A percentile compares a stretch with the other conserved stretches of the same genome.
Conservation (phyloP, 495 filamentous ascomycete species). For the Elaphomyces granulatus region DNA sequence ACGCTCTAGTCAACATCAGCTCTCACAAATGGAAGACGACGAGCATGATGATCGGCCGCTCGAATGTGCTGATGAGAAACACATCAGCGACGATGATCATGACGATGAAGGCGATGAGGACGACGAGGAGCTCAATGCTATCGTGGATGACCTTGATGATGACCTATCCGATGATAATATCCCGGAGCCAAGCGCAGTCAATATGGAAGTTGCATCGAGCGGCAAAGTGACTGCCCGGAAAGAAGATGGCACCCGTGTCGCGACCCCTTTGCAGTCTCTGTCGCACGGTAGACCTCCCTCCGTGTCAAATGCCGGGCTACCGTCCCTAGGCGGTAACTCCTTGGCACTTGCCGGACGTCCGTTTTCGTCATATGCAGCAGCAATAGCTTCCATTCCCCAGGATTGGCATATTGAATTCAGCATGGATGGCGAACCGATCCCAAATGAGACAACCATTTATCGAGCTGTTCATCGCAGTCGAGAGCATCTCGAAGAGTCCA, state of each 20-base stretch:
- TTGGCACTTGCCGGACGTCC: slow-evolving; percentile 32
- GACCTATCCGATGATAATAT: slow-evolving; percentile 62
- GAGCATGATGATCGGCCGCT: slow-evolving; percentile 46
- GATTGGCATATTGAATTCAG: slow-evolving; percentile 99
- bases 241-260: slow-evolving; percentile 82
- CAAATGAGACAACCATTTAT: slow-evolving; percentile 92
- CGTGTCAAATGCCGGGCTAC: slow-evolving; percentile 20
- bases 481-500: slow-evolving; percentile 47
- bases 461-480: slow-evolving; percentile 74
- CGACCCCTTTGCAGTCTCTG: slow-evolving; percentile 63
- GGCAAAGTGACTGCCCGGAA: slow-evolving; percentile 94
- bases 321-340: slow-evolving; percentile 23
- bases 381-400: slow-evolving; percentile 54
- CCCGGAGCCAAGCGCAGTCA: slow-evolving; percentile 76
- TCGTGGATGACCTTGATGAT: slow-evolving; percentile 83
- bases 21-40: slow-evolving; percentile 40
- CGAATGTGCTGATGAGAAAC: slow-evolving; percentile 90
- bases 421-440: slow-evolving; percentile 66
- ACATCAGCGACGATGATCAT: slow-evolving; percentile 66
- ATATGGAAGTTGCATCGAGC: slow-evolving; percentile 77
- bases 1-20: slow-evolving; percentile 38
- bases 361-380: slow-evolving; percentile 64
- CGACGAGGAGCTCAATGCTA: slow-evolving; percentile 60
- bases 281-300: slow-evolving; percentile 34
- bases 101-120: slow-evolving; percentile 56